Percentiles rank a stretch among this genome's conserved stretches.
Conservation (phyloP, 495 filamentous ascomycete genomes). For the Penicillium canariense region DNA sequence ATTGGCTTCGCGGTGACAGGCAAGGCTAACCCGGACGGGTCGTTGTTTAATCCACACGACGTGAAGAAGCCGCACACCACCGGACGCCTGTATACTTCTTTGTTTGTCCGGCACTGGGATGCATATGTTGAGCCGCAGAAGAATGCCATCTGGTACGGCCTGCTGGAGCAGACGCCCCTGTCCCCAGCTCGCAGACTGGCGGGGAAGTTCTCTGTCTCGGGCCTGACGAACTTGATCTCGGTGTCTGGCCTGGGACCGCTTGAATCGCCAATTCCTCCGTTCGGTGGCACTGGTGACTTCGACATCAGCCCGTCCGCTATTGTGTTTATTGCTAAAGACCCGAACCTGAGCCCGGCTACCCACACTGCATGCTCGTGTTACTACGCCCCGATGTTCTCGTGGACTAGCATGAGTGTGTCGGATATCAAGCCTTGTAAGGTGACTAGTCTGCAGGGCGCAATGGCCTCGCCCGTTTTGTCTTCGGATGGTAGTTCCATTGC, state of each 20-base stretch:
- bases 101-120: conserved; percentile 66
- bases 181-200: conserved; percentile 34
- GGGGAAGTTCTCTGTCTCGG: conserved; percentile 46
- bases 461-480: conserved; percentile 71
- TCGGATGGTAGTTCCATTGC: conserved; percentile 69
- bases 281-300: conserved; percentile 59
- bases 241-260: conserved; percentile 43
- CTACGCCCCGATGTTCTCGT: conserved; percentile 61
- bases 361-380: conserved; percentile 71
- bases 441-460: conserved; percentile 62
- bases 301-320: conserved; percentile 57
- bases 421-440: conserved; percentile 39
- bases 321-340: conserved; percentile 84
- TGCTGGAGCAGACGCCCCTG: conserved; percentile 50
- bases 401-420: conserved; percentile 50
- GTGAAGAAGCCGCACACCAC: conserved; percentile 51
- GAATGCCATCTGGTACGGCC: conserved; percentile 71
- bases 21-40: conserved; percentile 55
- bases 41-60: conserved; percentile 54
- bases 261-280: conserved; percentile 57
- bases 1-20: conserved; percentile 69
- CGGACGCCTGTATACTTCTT: conserved; percentile 52
- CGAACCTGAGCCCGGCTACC: conserved; percentile 68
- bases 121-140: conserved; percentile 58
- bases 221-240: conserved; percentile 48